Evolutionary conservation across 805 yeast species (phyloP), one percentile per base, ranked within the genome.

Genomic region (Candida koratica): DNA sequence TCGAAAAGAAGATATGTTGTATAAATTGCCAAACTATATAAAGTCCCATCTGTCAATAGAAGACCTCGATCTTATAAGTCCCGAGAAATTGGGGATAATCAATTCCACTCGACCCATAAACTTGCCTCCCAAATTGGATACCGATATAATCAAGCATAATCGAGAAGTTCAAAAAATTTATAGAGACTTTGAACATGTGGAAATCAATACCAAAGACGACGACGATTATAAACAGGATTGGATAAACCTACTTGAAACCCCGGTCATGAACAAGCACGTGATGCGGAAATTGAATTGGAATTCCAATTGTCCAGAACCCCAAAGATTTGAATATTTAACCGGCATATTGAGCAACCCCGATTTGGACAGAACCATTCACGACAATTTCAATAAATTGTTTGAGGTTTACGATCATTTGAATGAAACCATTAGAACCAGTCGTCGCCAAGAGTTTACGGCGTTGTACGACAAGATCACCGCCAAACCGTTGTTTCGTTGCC

Each of bases 101-200:
- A 71, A 81, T 34, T 77, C 75, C 28, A 72, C 86, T 1, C 67
- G 89, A 46, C 89, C 89, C 3, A 71, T 77, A 33, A 78, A 85
- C 73, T 54, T 80, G 29, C 89, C 89, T 5, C 87, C 87, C 5
- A 81, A 81, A 52, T 61, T 66, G 25, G 49, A 59, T 3, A 53
- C 50, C 9, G 89, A 81, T 48, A 69, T 69, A 27, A 52, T 60
- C 22, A 65, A 65, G 38, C 89, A 81, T 49, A 79, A 77, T 46
- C 64, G 59, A 32, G 79, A 80, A 49, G 69, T 80, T 37, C 60
- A 68, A 30, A 64, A 61, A 56, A 45, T 68, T 17, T 64, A 75
- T 32, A 53, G 64, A 12, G 67, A 56, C 44, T 62, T 62, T 28
- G 69, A 67, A 27, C 24, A 20, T 35, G 28, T 35, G 6, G 38